phyloP scores from a whole-genome alignment of 306 rosid genomes.

The Cotoneaster glaucophyllus region DNA sequence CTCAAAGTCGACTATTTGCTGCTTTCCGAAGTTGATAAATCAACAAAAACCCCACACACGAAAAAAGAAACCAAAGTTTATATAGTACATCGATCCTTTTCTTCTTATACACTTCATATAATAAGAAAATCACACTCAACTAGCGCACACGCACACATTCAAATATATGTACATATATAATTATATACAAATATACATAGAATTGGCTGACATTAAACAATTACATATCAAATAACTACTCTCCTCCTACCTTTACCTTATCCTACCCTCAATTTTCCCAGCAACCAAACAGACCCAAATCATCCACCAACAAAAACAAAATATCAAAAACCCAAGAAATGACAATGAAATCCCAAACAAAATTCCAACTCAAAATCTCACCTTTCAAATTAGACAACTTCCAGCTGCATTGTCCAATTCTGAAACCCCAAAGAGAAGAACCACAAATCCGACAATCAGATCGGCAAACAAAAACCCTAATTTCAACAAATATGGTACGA shows the following conservation, averaged over 20 bases:
- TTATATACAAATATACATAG: not conserved
- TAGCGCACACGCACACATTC: not conserved
- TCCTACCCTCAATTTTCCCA: constrained; percentile 1
- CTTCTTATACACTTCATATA: constrained; percentile 1
- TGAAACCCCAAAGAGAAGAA: not conserved
- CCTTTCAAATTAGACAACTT: constrained; percentile 3
- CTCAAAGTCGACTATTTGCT: not conserved
- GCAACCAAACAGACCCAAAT: constrained; percentile 1
- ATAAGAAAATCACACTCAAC: constrained; percentile 7
- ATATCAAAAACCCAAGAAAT: not conserved
- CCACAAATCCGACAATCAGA: constrained; percentile 5
- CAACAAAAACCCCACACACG: not conserved
- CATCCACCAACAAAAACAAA: not conserved
- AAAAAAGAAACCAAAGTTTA: not conserved
- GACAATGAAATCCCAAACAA: constrained; percentile 2
- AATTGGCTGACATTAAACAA: not conserved
- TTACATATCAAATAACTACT: not conserved
- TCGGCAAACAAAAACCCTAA: constrained; percentile 15
- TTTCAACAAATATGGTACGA: not conserved
- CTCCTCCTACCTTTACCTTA: not conserved
- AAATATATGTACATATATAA: not conserved
- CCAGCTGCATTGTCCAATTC: constrained; percentile 31
- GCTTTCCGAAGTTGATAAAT: not conserved
- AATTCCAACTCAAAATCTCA: not conserved
- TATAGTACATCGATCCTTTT: not conserved